phyloP scores from a whole-genome alignment of 129 eudicot genomes.

The Lactuca sativa region DNA sequence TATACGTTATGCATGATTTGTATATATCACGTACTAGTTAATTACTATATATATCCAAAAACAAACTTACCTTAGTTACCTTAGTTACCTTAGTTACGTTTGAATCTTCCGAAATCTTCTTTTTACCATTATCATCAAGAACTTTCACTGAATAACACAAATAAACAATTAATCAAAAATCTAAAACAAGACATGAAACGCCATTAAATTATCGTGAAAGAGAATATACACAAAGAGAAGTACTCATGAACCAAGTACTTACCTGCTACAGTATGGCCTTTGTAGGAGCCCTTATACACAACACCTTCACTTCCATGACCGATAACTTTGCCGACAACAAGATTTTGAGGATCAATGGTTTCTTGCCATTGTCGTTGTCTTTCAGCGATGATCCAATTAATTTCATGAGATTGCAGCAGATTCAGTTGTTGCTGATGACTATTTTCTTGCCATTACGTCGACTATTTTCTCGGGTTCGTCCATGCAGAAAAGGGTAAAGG shows the following conservation, averaged over 20 bases:
- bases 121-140: neutral
- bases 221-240: neutral
- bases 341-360: conserved; percentile 25
- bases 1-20: too few species aligned
- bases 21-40: too few species aligned
- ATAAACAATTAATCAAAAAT: neutral
- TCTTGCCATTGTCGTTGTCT: conserved; percentile 11
- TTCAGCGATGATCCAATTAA: neutral
- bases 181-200: neutral
- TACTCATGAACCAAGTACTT: neutral
- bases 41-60: too few species aligned
- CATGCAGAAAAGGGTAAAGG: neutral
- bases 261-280: conserved; percentile 31
- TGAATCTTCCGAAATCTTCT: neutral
- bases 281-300: conserved; percentile 28
- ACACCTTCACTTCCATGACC: conserved; percentile 29
- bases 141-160: neutral
- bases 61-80: conserved; percentile 39
- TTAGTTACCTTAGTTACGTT: conserved; percentile 57
- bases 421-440: neutral
- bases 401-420: neutral
- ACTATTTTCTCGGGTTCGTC: too few species aligned
- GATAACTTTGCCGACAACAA: conserved; percentile 18
- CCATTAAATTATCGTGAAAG: neutral
- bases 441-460: neutral